Base-by-base conservation (phyloP, 2,329 filamentous ascomycete species). In the Ophiostoma populinum region DNA sequence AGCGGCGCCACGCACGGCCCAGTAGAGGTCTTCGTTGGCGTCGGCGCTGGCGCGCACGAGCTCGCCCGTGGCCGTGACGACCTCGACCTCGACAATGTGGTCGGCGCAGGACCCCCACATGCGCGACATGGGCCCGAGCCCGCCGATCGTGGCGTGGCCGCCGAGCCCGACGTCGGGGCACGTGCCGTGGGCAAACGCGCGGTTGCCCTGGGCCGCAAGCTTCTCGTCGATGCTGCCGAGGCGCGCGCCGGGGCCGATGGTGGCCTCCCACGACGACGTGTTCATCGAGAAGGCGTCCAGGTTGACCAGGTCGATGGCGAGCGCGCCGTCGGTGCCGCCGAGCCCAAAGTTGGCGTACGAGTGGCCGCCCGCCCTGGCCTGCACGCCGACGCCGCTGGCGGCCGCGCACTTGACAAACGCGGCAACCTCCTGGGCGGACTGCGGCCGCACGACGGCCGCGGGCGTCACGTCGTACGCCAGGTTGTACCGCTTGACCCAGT, bases 291-390 rank as follows among this genome's bases (percentile, higher is more conserved):
- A 69, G 17, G 58, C 42, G 37, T 68, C 55, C 19, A 75, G 54
- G 32, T 67, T 61, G 36, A 55, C 50, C 36, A 75, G 48, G 43
- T 75, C 70, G 40, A 75, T 57, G 35, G 65, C 58, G 6, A 74
- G 67, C 40, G 71, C 56, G 30, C 65, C 60, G 5, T 71, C 51
- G 6, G 53, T 57, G 7, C 66, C 67, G 2, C 67, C 66, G 0
- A 67, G 43, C 8, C 63, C 59, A 49, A 33, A 29, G 15, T 29
- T 37, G 40, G 58, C 71, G 42, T 73, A 79, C 0, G 70, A 76
- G 45, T 78, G 74, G 0, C 74, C 74, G 4, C 73, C 74, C 2
- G 69, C 72, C 42, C 62, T 67, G 16, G 73, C 65, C 46, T 76
- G 70, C 0, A 77, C 68, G 42, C 67, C 65, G 35, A 67, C 50